These are phyloP conservation scores for Metroxylon sagu DNA, from an alignment of 176 grass and related monocot genomes.

Conservation along the genomic window DNA sequence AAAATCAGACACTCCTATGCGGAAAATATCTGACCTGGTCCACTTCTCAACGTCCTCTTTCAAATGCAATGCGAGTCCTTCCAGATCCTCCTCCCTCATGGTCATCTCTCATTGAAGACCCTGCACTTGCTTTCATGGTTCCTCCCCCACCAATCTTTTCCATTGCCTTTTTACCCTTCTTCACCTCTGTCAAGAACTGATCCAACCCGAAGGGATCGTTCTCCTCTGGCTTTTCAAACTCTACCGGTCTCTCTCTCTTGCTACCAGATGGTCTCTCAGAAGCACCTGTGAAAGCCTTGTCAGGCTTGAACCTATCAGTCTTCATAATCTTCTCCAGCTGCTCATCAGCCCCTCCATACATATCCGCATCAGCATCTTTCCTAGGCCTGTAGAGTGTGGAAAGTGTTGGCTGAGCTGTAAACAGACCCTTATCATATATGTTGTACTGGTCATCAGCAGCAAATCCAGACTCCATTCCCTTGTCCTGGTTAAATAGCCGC, in stretches of 20 bases:
- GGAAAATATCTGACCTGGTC: too few species aligned
- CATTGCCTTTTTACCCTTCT: conserved; percentile 92
- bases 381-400: conserved; percentile 81
- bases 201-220: conserved; percentile 84
- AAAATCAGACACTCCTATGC: too few species aligned
- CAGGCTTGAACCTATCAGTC: conserved; percentile 85
- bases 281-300: conserved; percentile 71
- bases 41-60: conserved; percentile 49
- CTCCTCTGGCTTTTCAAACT: conserved; percentile 92
- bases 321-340: conserved; percentile 87
- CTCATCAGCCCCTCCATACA: conserved; percentile 66
- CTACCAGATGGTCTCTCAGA: conserved; percentile 42
- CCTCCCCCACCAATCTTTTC: conserved; percentile 89
- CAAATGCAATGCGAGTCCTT: conserved; percentile 76
- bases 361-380: conserved; percentile 86
- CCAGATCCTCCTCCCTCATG: conserved; percentile 80
- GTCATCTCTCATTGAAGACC: conserved; percentile 80
- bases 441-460: conserved; percentile 82
- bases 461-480: conserved; percentile 98
- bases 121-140: conserved; percentile 90
- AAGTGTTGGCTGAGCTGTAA: conserved; percentile 54
- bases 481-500: conserved; percentile 95
- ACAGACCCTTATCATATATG: conserved; percentile 81
- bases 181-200: conserved; percentile 95
- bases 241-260: conserved; percentile 80